Evolutionary conservation across 495 filamentous ascomycete genomes (phyloP), one percentile per base, ranked within the genome.

Genomic region (Symbiotaphrina buchneri): DNA sequence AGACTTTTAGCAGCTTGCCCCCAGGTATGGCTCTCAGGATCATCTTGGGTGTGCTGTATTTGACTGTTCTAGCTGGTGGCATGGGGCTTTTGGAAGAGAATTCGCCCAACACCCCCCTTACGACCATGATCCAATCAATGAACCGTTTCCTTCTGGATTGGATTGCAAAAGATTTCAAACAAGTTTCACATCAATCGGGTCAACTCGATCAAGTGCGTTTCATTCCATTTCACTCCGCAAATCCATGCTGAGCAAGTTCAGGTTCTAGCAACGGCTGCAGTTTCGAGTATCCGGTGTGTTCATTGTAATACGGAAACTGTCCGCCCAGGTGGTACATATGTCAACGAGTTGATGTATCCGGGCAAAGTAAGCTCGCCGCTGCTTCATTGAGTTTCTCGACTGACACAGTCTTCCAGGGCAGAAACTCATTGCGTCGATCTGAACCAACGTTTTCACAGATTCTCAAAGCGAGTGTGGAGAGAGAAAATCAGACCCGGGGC

Each of bases 281-380:
- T 55, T 14, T 56, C 52, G 8, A 64, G 61, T 3, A 82, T 87
- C 33, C 66, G 68, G 27, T 97, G 87, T 42, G 71, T 73, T 47
- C 71, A 70, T 41, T 97, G 87, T 47, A 58, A 65, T 17, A 78
- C 71, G 43, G 82, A 93, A 47, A 76, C 64, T 16, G 65, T 66
- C 0, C 63, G 72, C 33, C 57, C 69, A 10, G 72, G 68, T 6
- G 62, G 63, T 22, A 70, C 73, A 1, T 68, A 71, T 43, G 71
- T 78, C n/a, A 80, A 74, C 36, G 84, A 93, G 28, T 53, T 97
- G 18, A 57, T 77, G 19, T 97, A 97, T 45, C 75, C 74, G n/a
- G 50, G 57, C 15, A 58, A 58, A 32, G 63, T 65, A 56, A 42
- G 47, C 35, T 19, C 21, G 13, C 21, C 34, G 5, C 20, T 21